A percentile compares a stretch with the other conserved stretches of the same genome.
phyloP scores from a whole-genome alignment of 2,329 filamentous ascomycete species.

The Rutstroemia sydowiana region DNA sequence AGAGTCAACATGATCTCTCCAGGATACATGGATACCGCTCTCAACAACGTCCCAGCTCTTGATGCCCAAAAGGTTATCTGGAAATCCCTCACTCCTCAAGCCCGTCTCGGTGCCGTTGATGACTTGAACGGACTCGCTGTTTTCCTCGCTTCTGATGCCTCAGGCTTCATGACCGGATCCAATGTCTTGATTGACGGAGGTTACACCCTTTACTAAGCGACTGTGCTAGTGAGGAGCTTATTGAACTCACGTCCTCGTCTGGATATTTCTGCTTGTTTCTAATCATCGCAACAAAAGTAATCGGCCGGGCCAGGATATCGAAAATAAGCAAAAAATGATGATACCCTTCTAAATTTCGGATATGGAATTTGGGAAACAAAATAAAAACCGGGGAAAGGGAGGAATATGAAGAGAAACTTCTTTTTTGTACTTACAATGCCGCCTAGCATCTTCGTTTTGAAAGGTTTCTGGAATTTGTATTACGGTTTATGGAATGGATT shows the following conservation, averaged over 20 bases:
- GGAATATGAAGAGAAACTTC: too few relatives aligned
- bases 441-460: too few relatives aligned
- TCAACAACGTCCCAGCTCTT: constrained; percentile 70
- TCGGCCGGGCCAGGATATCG: not conserved
- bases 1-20: constrained; percentile 80
- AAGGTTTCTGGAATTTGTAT: too few relatives aligned
- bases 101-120: constrained; percentile 63
- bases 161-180: constrained; percentile 69
- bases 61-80: constrained; percentile 79
- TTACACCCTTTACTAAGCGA: constrained; percentile 28
- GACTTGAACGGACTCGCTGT: constrained; percentile 73
- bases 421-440: too few relatives aligned
- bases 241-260: not conserved
- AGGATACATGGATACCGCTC: constrained; percentile 76
- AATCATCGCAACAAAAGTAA: not conserved
- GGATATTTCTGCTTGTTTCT: not conserved
- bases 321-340: not conserved
- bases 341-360: not conserved
- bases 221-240: constrained; percentile 15
- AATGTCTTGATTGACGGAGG: constrained; percentile 41
- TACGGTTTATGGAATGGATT: too few relatives aligned
- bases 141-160: constrained; percentile 67
- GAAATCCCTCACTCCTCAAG: constrained; percentile 66
- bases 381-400: too few relatives aligned
- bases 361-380: not conserved